Evolutionary conservation across 305 asterid species (phyloP), one percentile per base, ranked within the genome.

Genomic region (Solanum hybrid): DNA sequence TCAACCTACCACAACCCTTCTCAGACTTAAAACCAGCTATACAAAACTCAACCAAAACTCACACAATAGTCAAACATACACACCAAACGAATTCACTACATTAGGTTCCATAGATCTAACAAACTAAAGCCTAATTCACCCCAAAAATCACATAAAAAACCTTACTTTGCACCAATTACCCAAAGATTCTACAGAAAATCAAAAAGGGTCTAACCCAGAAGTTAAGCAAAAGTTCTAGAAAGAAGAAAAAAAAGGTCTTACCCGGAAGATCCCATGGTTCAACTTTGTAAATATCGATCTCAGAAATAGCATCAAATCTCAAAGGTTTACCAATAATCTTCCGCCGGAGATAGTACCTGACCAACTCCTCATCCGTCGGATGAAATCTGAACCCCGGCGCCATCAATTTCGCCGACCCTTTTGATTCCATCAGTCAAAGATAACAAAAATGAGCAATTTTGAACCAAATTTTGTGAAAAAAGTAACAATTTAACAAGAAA

Each of bases 211-310:
- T 36, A 92, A 97, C 98, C 92, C 40, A 98, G 98, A 26, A 94
- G 97, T 0, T 7, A 31, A 3, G 22, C 20, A n/a, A 88, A 37
- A 17, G 26, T 17, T 27, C 12, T 26, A 81, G 38, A 86, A 40
- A 88, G 6, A 32, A 40, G 24, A 22, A 22, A 78, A 34, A 22
- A 29, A 51, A 27, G 29, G 75, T 51, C 11, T 29, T 92, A 97
- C 99, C 94, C 40, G 98, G 99, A 27, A 97, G 98, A 90, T 97
- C 99, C 99, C 99, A 97, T 12, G 99, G 99, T 95, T 96, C 99
- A 56, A 92, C 92, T 93, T 94, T 97, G 94, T 97, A 97, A 26
- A 97, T 95, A 94, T 96, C 98, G 91, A 96, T 92, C 37, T 97
- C 98, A 2, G 98, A 94, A 42, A 98, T 97, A 3, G 98, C 98